Percentiles rank a stretch among this genome's conserved stretches.
phyloP scores from a whole-genome alignment of 2,329 filamentous ascomycete species.

The Talaromyces sp. region DNA sequence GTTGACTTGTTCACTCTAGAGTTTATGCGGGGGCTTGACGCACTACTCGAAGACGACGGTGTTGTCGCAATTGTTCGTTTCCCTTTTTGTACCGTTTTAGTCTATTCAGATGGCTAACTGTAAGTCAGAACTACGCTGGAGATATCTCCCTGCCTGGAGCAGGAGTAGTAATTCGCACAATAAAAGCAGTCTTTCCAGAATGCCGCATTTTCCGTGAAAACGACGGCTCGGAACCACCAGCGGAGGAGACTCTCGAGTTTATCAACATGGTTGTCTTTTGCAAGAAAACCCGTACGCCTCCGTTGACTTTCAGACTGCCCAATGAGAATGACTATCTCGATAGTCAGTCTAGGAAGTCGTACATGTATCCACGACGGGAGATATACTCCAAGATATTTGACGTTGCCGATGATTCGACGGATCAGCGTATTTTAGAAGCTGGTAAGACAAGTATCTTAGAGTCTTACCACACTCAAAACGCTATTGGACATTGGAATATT shows the following conservation, averaged over 20 bases:
- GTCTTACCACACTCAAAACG: slow-evolving; percentile 68
- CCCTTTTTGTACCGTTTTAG: background rate
- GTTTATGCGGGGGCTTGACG: slow-evolving; percentile 67
- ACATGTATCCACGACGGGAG: slow-evolving; percentile 68
- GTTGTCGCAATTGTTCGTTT: slow-evolving; percentile 76
- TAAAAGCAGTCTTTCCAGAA: slow-evolving; percentile 73
- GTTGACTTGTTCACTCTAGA: slow-evolving; percentile 80
- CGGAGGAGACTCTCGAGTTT: slow-evolving; percentile 62
- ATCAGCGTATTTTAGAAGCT: slow-evolving; percentile 35
- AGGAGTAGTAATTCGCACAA: slow-evolving; percentile 73
- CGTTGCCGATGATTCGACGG: slow-evolving; percentile 41
- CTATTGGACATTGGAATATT: slow-evolving; percentile 80
- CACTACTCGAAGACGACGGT: slow-evolving; percentile 70
- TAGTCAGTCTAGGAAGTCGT: slow-evolving; percentile 64
- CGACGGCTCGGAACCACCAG: slow-evolving; percentile 34
- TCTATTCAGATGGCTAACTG: slow-evolving; percentile 14
- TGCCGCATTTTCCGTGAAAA: slow-evolving; percentile 88
- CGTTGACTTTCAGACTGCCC: slow-evolving; percentile 63
- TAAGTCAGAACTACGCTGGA: slow-evolving; percentile 79
- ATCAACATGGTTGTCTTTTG: slow-evolving; percentile 98
- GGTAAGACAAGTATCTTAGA: slow-evolving; percentile 60
- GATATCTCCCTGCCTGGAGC: slow-evolving; percentile 74
- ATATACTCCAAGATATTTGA: slow-evolving; percentile 46
- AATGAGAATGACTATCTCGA: slow-evolving; percentile 62
- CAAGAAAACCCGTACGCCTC: slow-evolving; percentile 53